A percentile compares a stretch with the other conserved stretches of the same genome.
These are phyloP conservation scores for Schizothecium vesticola DNA, from an alignment of 495 filamentous ascomycete species.

Conservation along the genomic window DNA sequence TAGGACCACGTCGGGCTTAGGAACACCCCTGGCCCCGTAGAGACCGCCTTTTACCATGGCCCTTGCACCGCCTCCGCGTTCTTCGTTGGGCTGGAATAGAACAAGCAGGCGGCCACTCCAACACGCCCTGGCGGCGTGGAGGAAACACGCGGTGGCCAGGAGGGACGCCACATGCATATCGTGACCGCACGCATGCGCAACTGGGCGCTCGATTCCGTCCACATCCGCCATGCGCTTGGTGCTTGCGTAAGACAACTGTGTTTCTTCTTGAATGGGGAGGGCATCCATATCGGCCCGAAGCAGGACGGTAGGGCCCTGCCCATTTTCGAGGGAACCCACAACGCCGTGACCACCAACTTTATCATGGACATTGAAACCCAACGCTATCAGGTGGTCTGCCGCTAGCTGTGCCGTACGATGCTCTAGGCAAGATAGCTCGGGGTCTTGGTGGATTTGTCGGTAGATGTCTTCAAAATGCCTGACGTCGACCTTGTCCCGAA, in stretches of 20 bases:
- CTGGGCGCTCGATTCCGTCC: slow-evolving; percentile 45
- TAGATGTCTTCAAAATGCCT: too few relatives aligned
- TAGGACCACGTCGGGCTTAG: slow-evolving; percentile 52
- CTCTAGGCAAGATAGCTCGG: too few relatives aligned
- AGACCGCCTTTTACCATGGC: slow-evolving; percentile 60
- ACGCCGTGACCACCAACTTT: slow-evolving; percentile 56
- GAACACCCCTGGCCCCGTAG: slow-evolving; percentile 42
- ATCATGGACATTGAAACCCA: too few relatives aligned
- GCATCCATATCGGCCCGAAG: slow-evolving; percentile 60
- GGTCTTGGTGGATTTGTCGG: too few relatives aligned
- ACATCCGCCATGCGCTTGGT: slow-evolving; percentile 34
- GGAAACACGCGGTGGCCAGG: slow-evolving; percentile 44
- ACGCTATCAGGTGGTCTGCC: too few relatives aligned
- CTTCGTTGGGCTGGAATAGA: slow-evolving; percentile 60
- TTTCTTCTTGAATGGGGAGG: slow-evolving; percentile 53
- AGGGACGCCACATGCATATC: slow-evolving; percentile 55
- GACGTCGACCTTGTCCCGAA: too few relatives aligned
- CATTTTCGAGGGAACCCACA: slow-evolving; percentile 51
- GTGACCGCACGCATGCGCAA: slow-evolving; percentile 67
- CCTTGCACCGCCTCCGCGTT: slow-evolving; percentile 48
- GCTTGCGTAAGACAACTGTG: slow-evolving; percentile 53
- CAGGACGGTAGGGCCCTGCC: slow-evolving; percentile 47
- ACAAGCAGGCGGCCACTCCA: slow-evolving; percentile 56
- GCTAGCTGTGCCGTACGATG: too few relatives aligned
- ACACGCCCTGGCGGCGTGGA: slow-evolving; percentile 34